These are phyloP conservation scores for Dothideomycetes sp. DNA, from an alignment of 2,329 filamentous ascomycete genomes.

Conservation along the genomic window DNA sequence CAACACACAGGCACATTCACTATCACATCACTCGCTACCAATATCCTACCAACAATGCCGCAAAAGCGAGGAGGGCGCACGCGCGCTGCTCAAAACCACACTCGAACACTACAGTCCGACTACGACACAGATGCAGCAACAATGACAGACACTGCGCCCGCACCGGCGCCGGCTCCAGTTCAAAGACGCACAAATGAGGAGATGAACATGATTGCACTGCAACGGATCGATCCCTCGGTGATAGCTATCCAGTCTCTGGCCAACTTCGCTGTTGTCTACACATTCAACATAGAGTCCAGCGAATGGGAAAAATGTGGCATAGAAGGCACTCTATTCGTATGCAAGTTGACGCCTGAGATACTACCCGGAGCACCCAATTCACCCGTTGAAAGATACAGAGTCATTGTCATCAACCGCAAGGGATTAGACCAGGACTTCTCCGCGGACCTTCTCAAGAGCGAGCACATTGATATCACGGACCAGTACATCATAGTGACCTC, in stretches of 20 bases:
- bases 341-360: constrained; percentile 37
- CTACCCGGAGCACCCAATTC: constrained; percentile 10
- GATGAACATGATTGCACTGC: constrained; percentile 76
- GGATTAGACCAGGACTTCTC: constrained; percentile 35
- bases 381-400: constrained; percentile 31
- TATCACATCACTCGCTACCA: background rate
- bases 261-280: constrained; percentile 78
- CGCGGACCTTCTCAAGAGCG: constrained; percentile 27
- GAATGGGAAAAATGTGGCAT: constrained; percentile 77
- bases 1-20: background rate
- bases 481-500: constrained; percentile 50
- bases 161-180: constrained; percentile 19
- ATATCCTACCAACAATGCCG: background rate
- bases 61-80: background rate
- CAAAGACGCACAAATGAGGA: constrained; percentile 63
- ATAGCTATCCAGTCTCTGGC: constrained; percentile 66
- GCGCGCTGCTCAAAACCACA: background rate
- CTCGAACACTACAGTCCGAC: constrained; percentile 26
- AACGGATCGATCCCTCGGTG: constrained; percentile 68
- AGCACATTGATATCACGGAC: constrained; percentile 37
- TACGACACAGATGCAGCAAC: constrained; percentile 39
- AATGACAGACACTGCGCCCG: constrained; percentile 18
- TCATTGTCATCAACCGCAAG: constrained; percentile 37
- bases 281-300: constrained; percentile 53
- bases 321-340: constrained; percentile 85